Evolutionary conservation across 257 asterid species (phyloP).

Genomic region (Nicotiana benthamiana): DNA sequence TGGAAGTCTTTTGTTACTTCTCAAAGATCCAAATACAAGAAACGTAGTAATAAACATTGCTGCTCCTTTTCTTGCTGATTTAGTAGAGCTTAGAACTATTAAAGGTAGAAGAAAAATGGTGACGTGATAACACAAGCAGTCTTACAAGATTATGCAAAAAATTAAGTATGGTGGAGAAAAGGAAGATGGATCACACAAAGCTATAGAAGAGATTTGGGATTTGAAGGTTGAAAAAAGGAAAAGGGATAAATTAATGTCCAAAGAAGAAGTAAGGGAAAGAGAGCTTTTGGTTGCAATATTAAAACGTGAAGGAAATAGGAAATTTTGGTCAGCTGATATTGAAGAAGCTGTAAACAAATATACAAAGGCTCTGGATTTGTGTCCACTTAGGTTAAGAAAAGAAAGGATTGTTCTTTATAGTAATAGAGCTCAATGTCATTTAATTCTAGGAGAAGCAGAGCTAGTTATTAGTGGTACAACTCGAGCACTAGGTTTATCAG

Average conservation of each 20-base stretch:
- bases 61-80: constrained; percentile 21
- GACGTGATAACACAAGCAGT: constrained; percentile 17
- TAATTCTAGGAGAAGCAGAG: constrained; percentile 21
- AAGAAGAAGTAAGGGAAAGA: constrained; percentile 12
- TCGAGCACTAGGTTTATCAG: constrained; percentile 27
- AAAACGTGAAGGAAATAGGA: constrained; percentile 26
- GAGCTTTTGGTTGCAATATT: constrained; percentile 9
- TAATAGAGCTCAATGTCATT: constrained; percentile 29
- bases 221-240: constrained; percentile 22
- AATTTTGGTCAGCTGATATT: constrained; percentile 17
- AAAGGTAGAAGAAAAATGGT: constrained; percentile 8
- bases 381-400: constrained; percentile 22
- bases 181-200: background rate
- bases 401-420: constrained; percentile 30
- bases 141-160: constrained; percentile 17
- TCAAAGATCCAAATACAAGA: constrained; percentile 20
- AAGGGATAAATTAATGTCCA: constrained; percentile 17
- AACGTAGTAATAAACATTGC: constrained; percentile 2
- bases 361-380: constrained; percentile 20
- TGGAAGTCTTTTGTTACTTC: constrained; percentile 21
- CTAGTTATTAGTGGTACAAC: constrained; percentile 28
- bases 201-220: constrained; percentile 20
- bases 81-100: constrained; percentile 21
- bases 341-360: constrained; percentile 14
- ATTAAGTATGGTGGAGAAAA: constrained; percentile 8